These are phyloP conservation scores for Russula griseocarnosa DNA, from an alignment of 768 basidiomycete genomes.

Conservation along the genomic window DNA sequence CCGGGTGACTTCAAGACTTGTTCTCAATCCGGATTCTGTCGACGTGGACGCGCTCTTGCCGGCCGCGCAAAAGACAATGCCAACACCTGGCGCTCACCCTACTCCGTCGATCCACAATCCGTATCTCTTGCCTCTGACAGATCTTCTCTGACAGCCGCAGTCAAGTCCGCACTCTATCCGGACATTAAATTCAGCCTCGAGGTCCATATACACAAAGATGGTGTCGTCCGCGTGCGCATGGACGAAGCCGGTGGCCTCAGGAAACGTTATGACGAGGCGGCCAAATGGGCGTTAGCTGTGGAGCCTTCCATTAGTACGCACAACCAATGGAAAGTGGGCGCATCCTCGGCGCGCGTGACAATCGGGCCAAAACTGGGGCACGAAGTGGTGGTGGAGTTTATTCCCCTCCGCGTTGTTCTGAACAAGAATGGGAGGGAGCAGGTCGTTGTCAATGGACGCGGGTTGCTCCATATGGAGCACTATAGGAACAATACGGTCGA, in stretches of 20 bases:
- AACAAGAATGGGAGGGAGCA: constrained; percentile 73
- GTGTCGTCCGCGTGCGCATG: constrained; percentile 87
- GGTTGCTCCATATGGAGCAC: constrained; percentile 96
- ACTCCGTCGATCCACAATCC: constrained; percentile 63
- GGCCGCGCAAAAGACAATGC: constrained; percentile 58
- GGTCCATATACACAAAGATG: constrained; percentile 80
- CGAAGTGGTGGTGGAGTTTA: constrained; percentile 65
- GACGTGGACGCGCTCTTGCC: constrained; percentile 82
- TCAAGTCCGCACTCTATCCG: constrained; percentile 80
- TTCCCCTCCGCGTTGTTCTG: constrained; percentile 73
- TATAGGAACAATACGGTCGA: constrained; percentile 66
- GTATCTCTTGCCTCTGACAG: constrained; percentile 49
- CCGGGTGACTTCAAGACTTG: constrained; percentile 91
- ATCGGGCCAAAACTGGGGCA: constrained; percentile 63
- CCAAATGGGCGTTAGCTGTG: constrained; percentile 78
- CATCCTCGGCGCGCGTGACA: constrained; percentile 56
- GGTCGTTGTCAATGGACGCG: constrained; percentile 83
- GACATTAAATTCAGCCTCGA: constrained; percentile 78
- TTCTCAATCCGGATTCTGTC: constrained; percentile 91
- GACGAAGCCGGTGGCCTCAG: constrained; percentile 77
- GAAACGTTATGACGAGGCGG: constrained; percentile 89
- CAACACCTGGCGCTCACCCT: constrained; percentile 78
- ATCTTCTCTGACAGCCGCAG: constrained; percentile 66
- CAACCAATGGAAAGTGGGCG: constrained; percentile 62
- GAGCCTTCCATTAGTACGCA: constrained; percentile 62